These are phyloP conservation scores for Jacaranda copaia DNA, from an alignment of 257 asterid genomes.

Conservation along the genomic window DNA sequence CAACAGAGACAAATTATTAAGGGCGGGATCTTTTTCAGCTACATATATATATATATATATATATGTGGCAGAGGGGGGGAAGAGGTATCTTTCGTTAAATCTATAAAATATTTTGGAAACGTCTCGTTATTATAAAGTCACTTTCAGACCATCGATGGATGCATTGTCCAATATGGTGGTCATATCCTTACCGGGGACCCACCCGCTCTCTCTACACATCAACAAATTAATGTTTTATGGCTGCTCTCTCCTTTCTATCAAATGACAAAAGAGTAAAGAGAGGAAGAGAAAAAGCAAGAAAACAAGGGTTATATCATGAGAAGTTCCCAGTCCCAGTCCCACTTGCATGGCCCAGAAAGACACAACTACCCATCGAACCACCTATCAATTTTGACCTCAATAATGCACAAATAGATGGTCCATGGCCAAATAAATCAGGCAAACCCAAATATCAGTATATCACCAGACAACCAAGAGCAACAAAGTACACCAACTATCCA, in stretches of 20 bases:
- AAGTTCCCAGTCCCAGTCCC: not conserved
- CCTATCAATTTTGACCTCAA: constrained; percentile 12
- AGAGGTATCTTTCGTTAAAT: not conserved
- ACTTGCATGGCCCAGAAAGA: constrained; percentile 14
- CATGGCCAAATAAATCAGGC: not conserved
- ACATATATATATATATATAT: not conserved
- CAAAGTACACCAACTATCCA: too few relatives aligned
- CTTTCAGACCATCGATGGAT: not conserved
- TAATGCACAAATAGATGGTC: not conserved
- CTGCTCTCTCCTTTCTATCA: not conserved
- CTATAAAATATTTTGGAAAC: not conserved
- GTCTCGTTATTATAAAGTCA: not conserved
- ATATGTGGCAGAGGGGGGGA: not conserved
- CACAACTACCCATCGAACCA: not conserved
- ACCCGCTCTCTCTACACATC: constrained; percentile 1
- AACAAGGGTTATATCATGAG: constrained; percentile 25
- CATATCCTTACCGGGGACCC: not conserved
- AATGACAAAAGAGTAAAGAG: not conserved
- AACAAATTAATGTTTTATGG: not conserved
- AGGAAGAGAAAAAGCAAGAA: constrained; percentile 1
- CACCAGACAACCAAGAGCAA: too few relatives aligned
- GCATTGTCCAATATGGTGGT: not conserved
- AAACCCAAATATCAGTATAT: not conserved
- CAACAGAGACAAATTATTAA: not conserved
- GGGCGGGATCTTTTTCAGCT: not conserved